These are phyloP conservation scores for Scutellaria barbata DNA, from an alignment of 257 asterid species.

Conservation along the genomic window DNA sequence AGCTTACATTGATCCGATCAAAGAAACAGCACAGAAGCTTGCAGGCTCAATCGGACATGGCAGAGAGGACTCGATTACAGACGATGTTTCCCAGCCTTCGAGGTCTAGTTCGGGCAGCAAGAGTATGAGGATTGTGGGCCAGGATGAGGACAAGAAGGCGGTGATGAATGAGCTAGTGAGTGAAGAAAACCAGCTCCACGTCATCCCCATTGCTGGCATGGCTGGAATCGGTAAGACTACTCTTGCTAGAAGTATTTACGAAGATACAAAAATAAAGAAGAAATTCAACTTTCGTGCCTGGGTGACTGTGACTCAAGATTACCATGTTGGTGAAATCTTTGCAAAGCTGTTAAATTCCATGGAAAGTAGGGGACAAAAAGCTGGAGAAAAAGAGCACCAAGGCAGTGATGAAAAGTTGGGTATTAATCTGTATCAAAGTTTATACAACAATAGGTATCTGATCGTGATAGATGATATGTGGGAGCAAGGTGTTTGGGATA, in stretches of 20 bases:
- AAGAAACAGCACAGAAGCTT: constrained; percentile 9
- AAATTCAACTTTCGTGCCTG: constrained; percentile 39
- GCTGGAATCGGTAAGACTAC: constrained; percentile 51
- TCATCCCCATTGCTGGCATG: constrained; percentile 40
- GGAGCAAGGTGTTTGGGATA: constrained; percentile 35
- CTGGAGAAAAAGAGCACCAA: constrained; percentile 20
- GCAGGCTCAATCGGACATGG: neutral
- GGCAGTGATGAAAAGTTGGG: constrained; percentile 15
- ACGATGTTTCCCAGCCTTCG: constrained; percentile 15
- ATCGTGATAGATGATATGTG: constrained; percentile 52
- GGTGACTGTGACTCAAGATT: constrained; percentile 43
- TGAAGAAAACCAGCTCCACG: neutral
- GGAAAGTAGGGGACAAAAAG: constrained; percentile 21
- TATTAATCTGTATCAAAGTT: constrained; percentile 8
- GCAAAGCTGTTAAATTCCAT: constrained; percentile 32
- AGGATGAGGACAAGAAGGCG: constrained; percentile 6
- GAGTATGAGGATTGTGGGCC: constrained; percentile 34
- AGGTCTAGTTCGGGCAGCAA: neutral
- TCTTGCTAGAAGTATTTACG: constrained; percentile 42
- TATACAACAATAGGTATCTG: constrained; percentile 30
- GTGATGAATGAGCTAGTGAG: neutral
- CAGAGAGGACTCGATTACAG: neutral
- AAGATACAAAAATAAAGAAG: neutral
- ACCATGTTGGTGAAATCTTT: constrained; percentile 28
- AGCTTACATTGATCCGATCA: neutral